Evolutionary conservation across 2,329 filamentous ascomycete genomes (phyloP), one percentile per base, ranked within the genome.

Genomic region (Ophiosphaerella herpotricha): DNA sequence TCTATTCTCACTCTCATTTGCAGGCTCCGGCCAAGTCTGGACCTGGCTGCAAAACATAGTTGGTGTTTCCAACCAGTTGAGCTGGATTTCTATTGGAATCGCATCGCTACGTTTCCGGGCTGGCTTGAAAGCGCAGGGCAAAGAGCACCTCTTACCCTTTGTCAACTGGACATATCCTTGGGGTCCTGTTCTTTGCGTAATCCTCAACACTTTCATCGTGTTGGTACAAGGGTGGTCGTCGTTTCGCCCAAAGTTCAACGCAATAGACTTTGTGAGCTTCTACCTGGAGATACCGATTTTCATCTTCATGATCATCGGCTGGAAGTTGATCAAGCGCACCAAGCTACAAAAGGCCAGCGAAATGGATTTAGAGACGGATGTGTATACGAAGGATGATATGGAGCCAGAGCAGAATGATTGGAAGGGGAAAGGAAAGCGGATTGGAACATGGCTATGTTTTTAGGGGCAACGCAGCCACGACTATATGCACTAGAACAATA

Each of bases 31-130:
- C 65, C 74, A 39, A 60, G 70, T 55, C 63, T 77, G 47, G 68
- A 80, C 35, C 86, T 90, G 87, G 84, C 86, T 90, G 64, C 80
- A 85, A 60, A 88, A 87, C 68, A 82, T 90, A 39, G 85, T 84
- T 14, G 88, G 78, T 43, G 76, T 79, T 0, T 79, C 77, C 0
- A 80, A 78, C 2, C 75, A 82, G 56, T 77, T 82, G 36, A 78
- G 75, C 31, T 84, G 81, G 81, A 75, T 80, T 41, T 77, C 74
- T 55, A 80, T 79, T 54, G 79, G 78, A 39, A 77, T 86, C 46
- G 78, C 84, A 5, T 84, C 81, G 60, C 70, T 87, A 21, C 81
- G 82, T 2, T 87, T 86, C 75, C 77, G 78, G 67, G 64, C 64
- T 3, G 66, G 63, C 1, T 47, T 70, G 24, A 67, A 67, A 43